Conservation (phyloP, 805 yeast genomes). For the Kodamaea hsintzibuensis region DNA sequence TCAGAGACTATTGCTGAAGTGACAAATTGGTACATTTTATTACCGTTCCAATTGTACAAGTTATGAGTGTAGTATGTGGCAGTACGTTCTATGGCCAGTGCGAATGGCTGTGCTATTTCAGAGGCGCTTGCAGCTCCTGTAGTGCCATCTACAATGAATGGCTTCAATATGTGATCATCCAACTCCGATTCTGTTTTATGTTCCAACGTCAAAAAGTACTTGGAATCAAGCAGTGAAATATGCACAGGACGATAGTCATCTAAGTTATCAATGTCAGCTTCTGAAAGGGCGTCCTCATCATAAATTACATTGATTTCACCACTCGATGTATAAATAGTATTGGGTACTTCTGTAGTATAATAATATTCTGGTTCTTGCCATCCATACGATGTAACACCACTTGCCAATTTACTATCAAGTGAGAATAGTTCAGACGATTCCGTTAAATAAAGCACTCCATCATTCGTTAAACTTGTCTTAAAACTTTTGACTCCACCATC, state of each 20-base stretch:
- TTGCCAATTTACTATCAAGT: not conserved
- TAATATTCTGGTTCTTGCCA: not conserved
- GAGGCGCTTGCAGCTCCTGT: constrained; percentile 24
- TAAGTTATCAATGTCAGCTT: constrained; percentile 12
- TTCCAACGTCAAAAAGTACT: constrained; percentile 23
- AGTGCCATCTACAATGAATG: constrained; percentile 22
- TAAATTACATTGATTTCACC: not conserved
- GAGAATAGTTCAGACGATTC: not conserved
- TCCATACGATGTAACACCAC: constrained; percentile 2
- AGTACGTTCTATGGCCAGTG: constrained; percentile 32
- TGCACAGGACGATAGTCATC: constrained; percentile 10
- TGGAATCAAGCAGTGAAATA: constrained; percentile 1
- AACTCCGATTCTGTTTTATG: constrained; percentile 23
- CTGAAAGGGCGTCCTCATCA: constrained; percentile 5
- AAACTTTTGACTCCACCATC: constrained; percentile 2
- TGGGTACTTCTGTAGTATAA: constrained; percentile 1
- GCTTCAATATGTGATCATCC: constrained; percentile 31
- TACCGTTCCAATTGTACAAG: constrained; percentile 43
- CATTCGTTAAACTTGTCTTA: not conserved
- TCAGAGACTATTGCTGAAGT: constrained; percentile 67
- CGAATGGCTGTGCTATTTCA: constrained; percentile 55
- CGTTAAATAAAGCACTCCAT: not conserved
- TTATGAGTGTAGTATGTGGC: constrained; percentile 45
- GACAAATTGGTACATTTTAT: constrained; percentile 36
- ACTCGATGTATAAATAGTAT: constrained; percentile 1